These are phyloP conservation scores for Nitzschia palea DNA, from an alignment of 108 stramenopile species.

Conservation along the genomic window DNA sequence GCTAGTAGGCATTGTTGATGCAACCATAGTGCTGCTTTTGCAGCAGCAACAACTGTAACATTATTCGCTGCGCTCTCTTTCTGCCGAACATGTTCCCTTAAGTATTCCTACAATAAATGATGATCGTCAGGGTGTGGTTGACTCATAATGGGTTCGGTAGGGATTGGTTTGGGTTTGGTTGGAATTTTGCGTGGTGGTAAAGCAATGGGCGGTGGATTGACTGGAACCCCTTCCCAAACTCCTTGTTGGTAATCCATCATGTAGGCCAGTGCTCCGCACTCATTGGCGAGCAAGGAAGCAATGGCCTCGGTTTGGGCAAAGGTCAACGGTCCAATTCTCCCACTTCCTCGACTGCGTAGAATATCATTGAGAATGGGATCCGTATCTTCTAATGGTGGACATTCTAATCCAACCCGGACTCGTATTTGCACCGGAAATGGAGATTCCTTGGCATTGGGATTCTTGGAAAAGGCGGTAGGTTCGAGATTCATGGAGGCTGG, in stretches of 20 bases:
- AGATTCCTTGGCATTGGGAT: constrained; percentile 79
- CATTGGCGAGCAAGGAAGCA: constrained; percentile 71
- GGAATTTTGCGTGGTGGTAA: constrained; percentile 77
- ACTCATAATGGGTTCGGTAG: no score
- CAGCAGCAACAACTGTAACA: no score
- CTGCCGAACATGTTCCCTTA: no score
- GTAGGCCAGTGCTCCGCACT: constrained; percentile 84
- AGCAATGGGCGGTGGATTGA: constrained; percentile 79
- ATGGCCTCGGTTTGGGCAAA: constrained; percentile 80
- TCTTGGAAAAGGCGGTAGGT: constrained; percentile 86
- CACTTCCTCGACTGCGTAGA: constrained; percentile 68
- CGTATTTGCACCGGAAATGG: constrained; percentile 88
- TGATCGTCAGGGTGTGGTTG: no score
- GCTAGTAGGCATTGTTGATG: no score
- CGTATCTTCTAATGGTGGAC: constrained; percentile 85
- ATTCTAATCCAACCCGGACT: constrained; percentile 79
- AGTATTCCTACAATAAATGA: no score
- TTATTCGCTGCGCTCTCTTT: no score
- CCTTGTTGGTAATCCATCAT: constrained; percentile 80
- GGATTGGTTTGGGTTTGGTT: no score
- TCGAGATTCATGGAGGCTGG: constrained; percentile 76
- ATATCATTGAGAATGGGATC: constrained; percentile 83
- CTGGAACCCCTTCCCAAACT: constrained; percentile 49
- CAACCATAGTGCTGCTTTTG: no score
- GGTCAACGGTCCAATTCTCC: constrained; percentile 79